Conservation (phyloP, 139 green algal species). For the Coelastrella sp. region DNA sequence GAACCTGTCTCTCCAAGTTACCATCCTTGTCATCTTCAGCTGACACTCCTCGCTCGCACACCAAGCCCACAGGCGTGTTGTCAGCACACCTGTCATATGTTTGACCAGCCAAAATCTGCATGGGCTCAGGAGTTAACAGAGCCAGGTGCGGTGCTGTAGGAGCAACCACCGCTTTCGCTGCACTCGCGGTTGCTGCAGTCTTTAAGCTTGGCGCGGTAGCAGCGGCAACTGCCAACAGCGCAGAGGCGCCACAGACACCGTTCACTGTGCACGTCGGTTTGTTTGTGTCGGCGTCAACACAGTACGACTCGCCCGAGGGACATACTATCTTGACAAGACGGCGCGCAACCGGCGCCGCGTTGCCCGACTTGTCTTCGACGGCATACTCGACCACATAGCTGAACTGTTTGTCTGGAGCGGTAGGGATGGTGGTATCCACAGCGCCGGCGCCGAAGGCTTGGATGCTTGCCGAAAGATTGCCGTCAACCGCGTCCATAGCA, state of each 20-base stretch:
- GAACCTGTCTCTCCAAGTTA: constrained; percentile 48
- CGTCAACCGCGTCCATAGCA: constrained; percentile 55
- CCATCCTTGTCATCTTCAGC: constrained; percentile 56
- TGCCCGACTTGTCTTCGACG: constrained; percentile 54
- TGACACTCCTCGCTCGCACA: constrained; percentile 57
- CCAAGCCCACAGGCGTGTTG: neutral
- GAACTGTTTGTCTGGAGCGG: constrained; percentile 11
- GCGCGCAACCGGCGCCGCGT: constrained; percentile 48
- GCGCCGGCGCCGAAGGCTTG: constrained; percentile 51
- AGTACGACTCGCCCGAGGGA: constrained; percentile 24
- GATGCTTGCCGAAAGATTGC: constrained; percentile 50
- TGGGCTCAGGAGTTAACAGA: constrained; percentile 39
- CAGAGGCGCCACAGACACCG: constrained; percentile 39
- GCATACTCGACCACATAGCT: constrained; percentile 53
- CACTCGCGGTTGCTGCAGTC: neutral
- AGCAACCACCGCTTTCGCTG: neutral
- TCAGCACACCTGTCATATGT: constrained; percentile 56
- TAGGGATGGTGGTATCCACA: constrained; percentile 55
- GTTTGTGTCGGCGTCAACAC: constrained; percentile 33
- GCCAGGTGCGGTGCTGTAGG: constrained; percentile 20
- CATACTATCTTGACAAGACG: constrained; percentile 55
- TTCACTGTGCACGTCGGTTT: constrained; percentile 39
- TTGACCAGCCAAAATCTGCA: constrained; percentile 38
- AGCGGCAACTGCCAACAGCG: neutral
- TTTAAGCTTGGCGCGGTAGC: neutral